A percentile compares a stretch with the other conserved stretches of the same genome.
These are phyloP conservation scores for Penicillium verrucosum DNA, from an alignment of 2,329 filamentous ascomycete species.

Conservation along the genomic window DNA sequence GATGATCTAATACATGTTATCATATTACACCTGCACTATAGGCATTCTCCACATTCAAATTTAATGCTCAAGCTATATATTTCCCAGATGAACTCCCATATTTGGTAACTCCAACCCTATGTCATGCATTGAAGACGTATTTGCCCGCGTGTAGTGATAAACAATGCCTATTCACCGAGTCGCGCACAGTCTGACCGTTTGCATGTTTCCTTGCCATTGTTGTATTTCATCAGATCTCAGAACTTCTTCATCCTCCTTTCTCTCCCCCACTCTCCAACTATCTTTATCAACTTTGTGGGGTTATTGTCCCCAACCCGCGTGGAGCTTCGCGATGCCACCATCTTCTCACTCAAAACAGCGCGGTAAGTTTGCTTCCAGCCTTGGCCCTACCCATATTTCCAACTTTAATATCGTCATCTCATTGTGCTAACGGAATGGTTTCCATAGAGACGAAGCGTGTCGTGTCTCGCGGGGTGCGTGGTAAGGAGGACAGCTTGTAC, in stretches of 20 bases:
- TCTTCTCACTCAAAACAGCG: neutral
- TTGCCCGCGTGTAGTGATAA: neutral
- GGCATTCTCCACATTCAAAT: neutral
- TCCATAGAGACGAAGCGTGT: neutral
- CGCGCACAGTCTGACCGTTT: neutral
- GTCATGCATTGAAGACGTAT: neutral
- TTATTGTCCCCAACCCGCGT: neutral
- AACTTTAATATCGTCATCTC: neutral
- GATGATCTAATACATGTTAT: neutral
- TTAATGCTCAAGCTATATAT: neutral
- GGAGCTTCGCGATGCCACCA: neutral
- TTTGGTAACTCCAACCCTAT: neutral
- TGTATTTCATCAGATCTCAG: neutral
- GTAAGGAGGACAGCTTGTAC: constrained; percentile 2
- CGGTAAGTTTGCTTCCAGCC: neutral
- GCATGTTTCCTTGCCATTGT: neutral
- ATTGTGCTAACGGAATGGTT: neutral
- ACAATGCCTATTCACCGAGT: neutral
- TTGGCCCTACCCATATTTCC: neutral
- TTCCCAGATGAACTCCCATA: neutral
- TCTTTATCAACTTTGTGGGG: neutral
- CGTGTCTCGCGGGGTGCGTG: neutral
- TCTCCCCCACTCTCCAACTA: neutral
- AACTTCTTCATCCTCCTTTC: neutral
- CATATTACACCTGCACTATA: neutral